Evolutionary conservation across 345 rosid species (phyloP), one percentile per base, ranked within the genome.

Genomic region (Tarenaya hassleriana): DNA sequence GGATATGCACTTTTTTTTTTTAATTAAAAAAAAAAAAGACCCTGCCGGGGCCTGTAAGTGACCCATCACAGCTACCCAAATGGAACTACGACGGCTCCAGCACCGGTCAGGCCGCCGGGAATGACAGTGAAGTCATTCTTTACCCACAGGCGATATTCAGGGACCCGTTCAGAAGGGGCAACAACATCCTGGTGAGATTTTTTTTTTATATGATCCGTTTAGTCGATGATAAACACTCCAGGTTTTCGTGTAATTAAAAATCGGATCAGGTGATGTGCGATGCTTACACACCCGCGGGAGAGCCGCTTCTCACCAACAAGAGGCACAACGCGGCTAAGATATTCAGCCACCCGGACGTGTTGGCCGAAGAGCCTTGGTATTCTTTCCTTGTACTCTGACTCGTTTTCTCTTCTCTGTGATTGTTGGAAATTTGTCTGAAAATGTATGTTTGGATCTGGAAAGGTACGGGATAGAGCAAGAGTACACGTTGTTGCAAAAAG

Each of bases 401-500:
- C 41, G 11, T 58, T 11, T 19, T 34, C 19, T 4, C 14, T 16
- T 21, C 44, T 8, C 7, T 2, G 14, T 29, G 8, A 13, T 41
- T 38, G 27, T 31, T 34, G 33, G n/a, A 13, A 29, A 47, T 41
- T 33, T 7, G 2, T 47, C 34, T n/a, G n/a, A n/a, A n/a, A n/a
- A n/a, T n/a, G 20, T 18, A 31, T 34, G 49, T 56, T 10, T 34
- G 14, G 8, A 4, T 35, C 10, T n/a, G n/a, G n/a, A n/a, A 62
- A 88, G 94, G 94, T 84, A 74, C 55, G 98, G 96, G 7, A 77
- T 84, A n/a, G 95, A 87, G 77, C 89, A 91, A 56, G 95, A 91
- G 60, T 91, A 87, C 64, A 84, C 96, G 33, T 63, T 82, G 76
- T 68, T 91, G 77, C 87, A 82, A 50, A 84, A 80, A 61, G 79